phyloP scores from a whole-genome alignment of 306 rosid genomes.

The Hippophae tibetana region DNA sequence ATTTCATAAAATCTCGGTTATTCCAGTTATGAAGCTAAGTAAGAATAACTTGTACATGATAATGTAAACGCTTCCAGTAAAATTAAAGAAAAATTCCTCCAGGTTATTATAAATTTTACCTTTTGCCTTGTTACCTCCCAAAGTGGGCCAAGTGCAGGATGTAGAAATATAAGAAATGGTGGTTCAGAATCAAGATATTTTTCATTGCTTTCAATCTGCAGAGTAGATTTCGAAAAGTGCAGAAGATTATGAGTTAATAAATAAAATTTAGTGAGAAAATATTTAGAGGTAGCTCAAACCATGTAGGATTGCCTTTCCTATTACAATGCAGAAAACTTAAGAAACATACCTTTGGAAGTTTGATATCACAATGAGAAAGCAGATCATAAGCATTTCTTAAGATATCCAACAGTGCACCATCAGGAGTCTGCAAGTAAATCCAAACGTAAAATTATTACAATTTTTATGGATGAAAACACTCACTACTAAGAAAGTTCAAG shows the following conservation, averaged over 20 bases:
- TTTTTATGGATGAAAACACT: slow-evolving; percentile 3
- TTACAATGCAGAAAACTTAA: slow-evolving; percentile 3
- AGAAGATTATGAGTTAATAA: slow-evolving; percentile 1
- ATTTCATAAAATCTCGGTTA: too few relatives aligned
- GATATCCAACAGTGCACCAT: slow-evolving; percentile 77
- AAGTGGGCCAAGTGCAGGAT: slow-evolving; percentile 97
- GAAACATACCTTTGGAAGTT: slow-evolving; percentile 66
- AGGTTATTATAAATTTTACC: slow-evolving; percentile 27
- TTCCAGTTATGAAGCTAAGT: too few relatives aligned
- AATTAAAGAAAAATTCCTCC: too few relatives aligned
- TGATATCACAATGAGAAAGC: slow-evolving; percentile 67
- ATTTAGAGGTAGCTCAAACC: slow-evolving; percentile 9
- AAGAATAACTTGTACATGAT: too few relatives aligned
- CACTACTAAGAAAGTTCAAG: background rate
- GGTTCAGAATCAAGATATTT: slow-evolving; percentile 71
- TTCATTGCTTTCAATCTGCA: slow-evolving; percentile 74
- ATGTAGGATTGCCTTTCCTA: slow-evolving; percentile 11
- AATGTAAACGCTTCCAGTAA: too few relatives aligned
- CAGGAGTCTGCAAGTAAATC: slow-evolving; percentile 71
- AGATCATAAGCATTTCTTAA: slow-evolving; percentile 74
- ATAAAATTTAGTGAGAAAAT: slow-evolving; percentile 6
- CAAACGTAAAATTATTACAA: slow-evolving; percentile 10
- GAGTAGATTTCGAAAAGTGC: slow-evolving; percentile 12
- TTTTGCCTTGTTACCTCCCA: slow-evolving; percentile 94
- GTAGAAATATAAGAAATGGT: slow-evolving; percentile 84